Percentiles rank a stretch among this genome's conserved stretches.
phyloP scores from a whole-genome alignment of 768 basidiomycete species.

The Tubosaeta brunneosetosa region DNA sequence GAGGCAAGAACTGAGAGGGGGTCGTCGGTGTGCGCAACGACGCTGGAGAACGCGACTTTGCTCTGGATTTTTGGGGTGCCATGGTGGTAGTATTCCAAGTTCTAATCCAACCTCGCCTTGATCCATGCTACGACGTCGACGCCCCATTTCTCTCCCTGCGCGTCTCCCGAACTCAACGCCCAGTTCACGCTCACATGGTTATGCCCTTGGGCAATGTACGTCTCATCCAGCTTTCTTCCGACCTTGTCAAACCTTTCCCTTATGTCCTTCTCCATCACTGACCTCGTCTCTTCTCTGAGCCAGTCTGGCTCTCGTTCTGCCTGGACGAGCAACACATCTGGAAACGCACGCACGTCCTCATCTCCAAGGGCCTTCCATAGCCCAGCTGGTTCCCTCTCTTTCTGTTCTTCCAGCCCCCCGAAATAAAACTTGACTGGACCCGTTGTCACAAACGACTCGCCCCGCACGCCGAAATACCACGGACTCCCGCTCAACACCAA shows the following conservation, averaged over 20 bases:
- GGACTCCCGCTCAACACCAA: constrained; percentile 44
- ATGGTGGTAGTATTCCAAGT: constrained; percentile 11
- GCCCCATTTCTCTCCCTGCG: constrained; percentile 60
- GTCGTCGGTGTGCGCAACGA: constrained; percentile 26
- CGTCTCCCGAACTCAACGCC: constrained; percentile 49
- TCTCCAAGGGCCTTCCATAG: constrained; percentile 37
- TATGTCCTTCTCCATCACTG: constrained; percentile 38
- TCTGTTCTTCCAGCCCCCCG: constrained; percentile 40
- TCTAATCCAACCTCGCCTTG: constrained; percentile 15
- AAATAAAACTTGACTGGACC: constrained; percentile 25
- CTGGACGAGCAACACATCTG: constrained; percentile 44
- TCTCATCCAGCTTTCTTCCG: constrained; percentile 18
- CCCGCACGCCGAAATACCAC: constrained; percentile 35
- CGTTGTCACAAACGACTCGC: constrained; percentile 22
- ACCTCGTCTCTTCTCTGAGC: constrained; percentile 33
- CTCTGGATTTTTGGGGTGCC: constrained; percentile 22
- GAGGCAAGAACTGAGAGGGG: constrained; percentile 44
- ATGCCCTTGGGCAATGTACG: constrained; percentile 45
- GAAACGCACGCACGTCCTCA: constrained; percentile 36
- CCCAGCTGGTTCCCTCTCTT: constrained; percentile 37
- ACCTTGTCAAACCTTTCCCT: constrained; percentile 30
- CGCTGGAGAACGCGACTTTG: constrained; percentile 41
- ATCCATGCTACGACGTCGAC: constrained; percentile 40
- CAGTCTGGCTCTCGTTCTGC: constrained; percentile 52
- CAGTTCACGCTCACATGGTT: constrained; percentile 59